phyloP scores from a whole-genome alignment of 140 eudicot species.

The Flaveria floridana region DNA sequence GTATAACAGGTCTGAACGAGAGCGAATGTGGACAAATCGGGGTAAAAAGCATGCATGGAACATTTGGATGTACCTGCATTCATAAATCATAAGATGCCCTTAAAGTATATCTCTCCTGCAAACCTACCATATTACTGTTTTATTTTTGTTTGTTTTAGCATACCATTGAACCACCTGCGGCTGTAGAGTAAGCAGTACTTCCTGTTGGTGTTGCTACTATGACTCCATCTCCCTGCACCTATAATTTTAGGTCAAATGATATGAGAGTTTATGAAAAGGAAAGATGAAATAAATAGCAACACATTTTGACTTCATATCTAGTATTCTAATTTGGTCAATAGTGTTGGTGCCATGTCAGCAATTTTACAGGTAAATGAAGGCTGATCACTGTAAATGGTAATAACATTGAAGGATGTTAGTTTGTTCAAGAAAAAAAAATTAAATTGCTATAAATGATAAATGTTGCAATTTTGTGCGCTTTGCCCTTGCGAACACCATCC shows the following conservation, averaged over 20 bases:
- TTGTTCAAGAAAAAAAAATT: background rate
- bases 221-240: conserved; percentile 99
- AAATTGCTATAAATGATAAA: background rate
- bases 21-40: conserved; percentile 98
- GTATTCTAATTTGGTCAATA: background rate
- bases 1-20: conserved; percentile 95
- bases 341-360: background rate
- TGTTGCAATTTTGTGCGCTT: too few relatives aligned
- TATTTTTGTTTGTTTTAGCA: background rate
- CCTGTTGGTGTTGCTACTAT: conserved; percentile 98
- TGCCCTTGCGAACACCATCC: too few relatives aligned
- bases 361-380: background rate
- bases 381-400: background rate
- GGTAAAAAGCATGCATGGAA: conserved; percentile 98
- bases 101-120: conserved; percentile 3
- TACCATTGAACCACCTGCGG: conserved; percentile 99
- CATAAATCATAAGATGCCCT: conserved; percentile 11
- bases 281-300: background rate
- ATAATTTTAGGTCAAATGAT: conserved; percentile 14
- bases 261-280: background rate
- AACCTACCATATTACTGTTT: background rate
- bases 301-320: background rate
- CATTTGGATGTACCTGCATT: conserved; percentile 97
- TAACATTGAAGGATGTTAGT: background rate
- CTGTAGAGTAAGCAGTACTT: conserved; percentile 98